Conservation (phyloP, 768 basidiomycete species). For the Phylloporus sp. region DNA sequence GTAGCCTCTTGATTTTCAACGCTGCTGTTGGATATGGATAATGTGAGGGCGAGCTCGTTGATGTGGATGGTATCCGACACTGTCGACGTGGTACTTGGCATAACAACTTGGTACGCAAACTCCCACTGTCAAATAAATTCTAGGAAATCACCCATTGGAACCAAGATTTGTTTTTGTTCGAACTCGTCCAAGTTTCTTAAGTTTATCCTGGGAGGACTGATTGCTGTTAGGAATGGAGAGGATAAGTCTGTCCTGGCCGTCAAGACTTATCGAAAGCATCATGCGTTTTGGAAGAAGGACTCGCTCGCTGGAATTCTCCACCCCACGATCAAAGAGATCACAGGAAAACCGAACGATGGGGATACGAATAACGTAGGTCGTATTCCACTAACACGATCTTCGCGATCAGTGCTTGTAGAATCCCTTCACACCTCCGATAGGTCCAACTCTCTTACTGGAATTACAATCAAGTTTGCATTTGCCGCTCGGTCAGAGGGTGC, state of each 20-base stretch:
- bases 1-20: slow-evolving; percentile 30
- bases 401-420: not conserved
- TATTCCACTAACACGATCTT: too few relatives aligned
- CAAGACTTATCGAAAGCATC: not conserved
- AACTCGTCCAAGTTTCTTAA: not conserved
- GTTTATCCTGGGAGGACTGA: not conserved
- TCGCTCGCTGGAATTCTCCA: too few relatives aligned
- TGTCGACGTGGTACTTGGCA: too few relatives aligned
- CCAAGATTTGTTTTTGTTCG: not conserved
- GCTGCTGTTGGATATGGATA: slow-evolving; percentile 31
- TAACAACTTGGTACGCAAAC: too few relatives aligned
- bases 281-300: too few relatives aligned
- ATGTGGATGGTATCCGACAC: slow-evolving; percentile 45
- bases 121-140: too few relatives aligned
- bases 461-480: too few relatives aligned
- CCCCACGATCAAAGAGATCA: too few relatives aligned
- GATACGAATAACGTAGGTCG: too few relatives aligned
- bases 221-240: not conserved
- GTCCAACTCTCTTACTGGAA: not conserved
- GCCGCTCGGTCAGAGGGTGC: too few relatives aligned
- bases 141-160: too few relatives aligned
- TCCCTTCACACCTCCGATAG: not conserved
- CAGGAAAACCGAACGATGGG: too few relatives aligned
- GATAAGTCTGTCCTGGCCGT: not conserved
- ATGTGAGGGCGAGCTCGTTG: slow-evolving; percentile 44